Percentiles rank a stretch among this genome's conserved stretches.
phyloP scores from a whole-genome alignment of 1,284 basidiomycete species.

The Microbotryomycetes sp. region DNA sequence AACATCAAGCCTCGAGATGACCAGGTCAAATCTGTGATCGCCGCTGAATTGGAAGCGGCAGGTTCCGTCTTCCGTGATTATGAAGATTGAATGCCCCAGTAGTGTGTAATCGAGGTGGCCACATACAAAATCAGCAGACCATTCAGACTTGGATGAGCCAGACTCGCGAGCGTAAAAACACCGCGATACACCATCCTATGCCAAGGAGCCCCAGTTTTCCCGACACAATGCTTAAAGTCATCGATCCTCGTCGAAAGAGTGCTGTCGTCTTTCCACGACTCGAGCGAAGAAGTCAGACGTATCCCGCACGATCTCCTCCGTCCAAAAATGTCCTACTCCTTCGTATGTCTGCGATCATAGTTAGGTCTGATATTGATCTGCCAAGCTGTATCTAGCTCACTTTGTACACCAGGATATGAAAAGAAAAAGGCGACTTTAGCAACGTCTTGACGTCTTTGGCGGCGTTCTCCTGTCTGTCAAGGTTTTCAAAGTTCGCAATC shows the following conservation, averaged over 20 bases:
- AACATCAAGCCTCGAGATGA: slow-evolving; percentile 2
- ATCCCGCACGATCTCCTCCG: slow-evolving; percentile 10
- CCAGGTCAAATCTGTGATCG: background rate
- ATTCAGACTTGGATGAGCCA: too few relatives aligned
- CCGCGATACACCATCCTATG: too few relatives aligned
- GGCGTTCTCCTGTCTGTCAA: background rate
- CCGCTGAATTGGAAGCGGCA: background rate
- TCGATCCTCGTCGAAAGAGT: too few relatives aligned
- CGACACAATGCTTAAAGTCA: too few relatives aligned
- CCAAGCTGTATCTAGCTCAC: background rate
- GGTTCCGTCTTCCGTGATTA: slow-evolving; percentile 5
- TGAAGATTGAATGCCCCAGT: background rate
- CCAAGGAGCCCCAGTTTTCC: too few relatives aligned
- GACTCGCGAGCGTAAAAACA: too few relatives aligned
- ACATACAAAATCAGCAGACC: too few relatives aligned
- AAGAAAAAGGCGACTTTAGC: background rate
- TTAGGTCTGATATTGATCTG: background rate
- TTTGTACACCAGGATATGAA: slow-evolving; percentile 1
- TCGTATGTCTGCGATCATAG: background rate
- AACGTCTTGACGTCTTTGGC: background rate
- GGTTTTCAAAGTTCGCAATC: background rate
- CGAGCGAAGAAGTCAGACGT: background rate
- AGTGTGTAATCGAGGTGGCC: too few relatives aligned
- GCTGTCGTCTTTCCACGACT: background rate
- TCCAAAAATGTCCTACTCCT: slow-evolving; percentile 14